Base-by-base conservation (phyloP, 2,329 filamentous ascomycete species). In the Fusarium sp. region DNA sequence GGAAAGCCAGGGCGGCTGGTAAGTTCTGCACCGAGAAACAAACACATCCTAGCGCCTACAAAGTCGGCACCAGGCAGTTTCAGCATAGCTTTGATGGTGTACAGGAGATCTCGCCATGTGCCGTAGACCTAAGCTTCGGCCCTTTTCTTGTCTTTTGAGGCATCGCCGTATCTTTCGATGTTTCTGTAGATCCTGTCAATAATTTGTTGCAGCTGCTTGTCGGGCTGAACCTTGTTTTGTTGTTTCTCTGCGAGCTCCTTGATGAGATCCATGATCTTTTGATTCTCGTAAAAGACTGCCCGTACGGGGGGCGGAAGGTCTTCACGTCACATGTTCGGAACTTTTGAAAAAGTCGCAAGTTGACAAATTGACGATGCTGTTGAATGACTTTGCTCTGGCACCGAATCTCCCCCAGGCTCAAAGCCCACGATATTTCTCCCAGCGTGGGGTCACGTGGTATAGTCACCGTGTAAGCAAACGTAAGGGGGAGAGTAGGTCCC, bases 11-110 rank as follows among this genome's bases (percentile, higher is more conserved):
- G 31, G 1, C 15, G 1, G 10, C 5, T 16, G 16, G 25, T 38
- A 2, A 59, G 27, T 8, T 23, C 21, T 16, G 29, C 10, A 29
- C 52, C 46, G 5, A 64, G 19, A 33, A 59, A 64, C 4, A 67
- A 55, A 27, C 23, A 48, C 54, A 67, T 55, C 19, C 41, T 62
- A 4, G 52, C 38, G 11, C 37, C 31, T 10, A 44, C 14, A 37
- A 67, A 64, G 35, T 59, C 45, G 16, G 54, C 15, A 18, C 23
- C 33, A 10, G 48, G 60, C 7, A 67, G 18, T 12, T 55, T 16
- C 27, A 39, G 27, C 11, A 64, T 16, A 14, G 54, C 39, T 12
- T 31, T 39, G 15, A 64, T 67, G 6, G 41, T 37, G 5, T 54
- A 27, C 14, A 67, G 37, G 25, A 64, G 58, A 25, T 9, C 35